These are phyloP conservation scores for Rhytidhysteron rufulum DNA, from an alignment of 2,329 filamentous ascomycete genomes.

Conservation along the genomic window DNA sequence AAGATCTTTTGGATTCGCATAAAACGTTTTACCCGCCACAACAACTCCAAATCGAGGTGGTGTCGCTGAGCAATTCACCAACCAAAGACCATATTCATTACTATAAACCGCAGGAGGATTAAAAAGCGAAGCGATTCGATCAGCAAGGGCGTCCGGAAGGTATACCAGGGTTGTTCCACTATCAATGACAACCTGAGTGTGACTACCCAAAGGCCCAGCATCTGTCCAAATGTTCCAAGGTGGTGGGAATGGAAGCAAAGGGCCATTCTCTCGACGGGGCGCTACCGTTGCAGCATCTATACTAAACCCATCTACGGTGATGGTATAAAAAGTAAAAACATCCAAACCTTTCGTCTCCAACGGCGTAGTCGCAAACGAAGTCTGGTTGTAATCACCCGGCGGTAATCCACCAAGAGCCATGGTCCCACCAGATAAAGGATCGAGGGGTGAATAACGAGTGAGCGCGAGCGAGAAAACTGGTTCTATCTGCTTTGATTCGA, in stretches of 20 bases:
- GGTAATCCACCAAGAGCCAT: conserved; percentile 29
- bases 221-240: neutral
- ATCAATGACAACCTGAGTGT: conserved; percentile 19
- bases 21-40: conserved; percentile 13
- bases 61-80: neutral
- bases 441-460: conserved; percentile 10
- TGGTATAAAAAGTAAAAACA: conserved; percentile 23
- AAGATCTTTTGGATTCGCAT: conserved; percentile 14
- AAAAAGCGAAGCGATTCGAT: conserved; percentile 14
- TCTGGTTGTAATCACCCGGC: conserved; percentile 4
- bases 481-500: conserved; percentile 9
- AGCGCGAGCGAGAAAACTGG: conserved; percentile 24
- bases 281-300: conserved; percentile 5
- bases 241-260: neutral
- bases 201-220: neutral
- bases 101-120: neutral
- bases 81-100: neutral
- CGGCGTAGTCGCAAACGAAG: conserved; percentile 14
- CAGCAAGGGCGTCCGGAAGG: conserved; percentile 14
- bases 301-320: conserved; percentile 20
- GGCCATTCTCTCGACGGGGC: too few species aligned
- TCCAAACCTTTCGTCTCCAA: conserved; percentile 11
- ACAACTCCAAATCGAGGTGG: conserved; percentile 17
- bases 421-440: conserved; percentile 16
- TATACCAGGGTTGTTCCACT: conserved; percentile 22